Evolutionary conservation across 306 rosid genomes (phyloP).

Genomic region (Gastrolobium villosum): DNA sequence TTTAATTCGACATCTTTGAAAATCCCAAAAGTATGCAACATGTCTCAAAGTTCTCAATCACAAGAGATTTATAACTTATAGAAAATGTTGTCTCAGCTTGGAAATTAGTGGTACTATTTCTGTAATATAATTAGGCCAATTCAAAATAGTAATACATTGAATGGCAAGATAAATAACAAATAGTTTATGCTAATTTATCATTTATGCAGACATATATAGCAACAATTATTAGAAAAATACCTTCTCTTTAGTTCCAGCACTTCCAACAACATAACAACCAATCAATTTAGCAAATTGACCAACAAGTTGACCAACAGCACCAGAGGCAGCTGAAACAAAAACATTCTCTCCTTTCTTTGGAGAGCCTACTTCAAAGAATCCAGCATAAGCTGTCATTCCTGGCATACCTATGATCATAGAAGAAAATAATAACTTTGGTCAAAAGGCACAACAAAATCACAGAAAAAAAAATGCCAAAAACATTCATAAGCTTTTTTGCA

Average conservation of each 20-base stretch:
- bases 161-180: neutral
- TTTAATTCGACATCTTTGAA: neutral
- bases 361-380: slow-evolving; percentile 40
- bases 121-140: neutral
- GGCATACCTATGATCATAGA: slow-evolving; percentile 42
- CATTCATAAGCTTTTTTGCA: neutral
- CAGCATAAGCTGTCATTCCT: slow-evolving; percentile 46
- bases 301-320: slow-evolving; percentile 46
- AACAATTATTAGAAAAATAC: neutral
- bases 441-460: neutral
- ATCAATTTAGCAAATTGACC: slow-evolving; percentile 43
- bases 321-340: slow-evolving; percentile 46
- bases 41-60: neutral
- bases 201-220: neutral
- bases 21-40: neutral
- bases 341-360: slow-evolving; percentile 43
- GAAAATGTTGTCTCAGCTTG: neutral
- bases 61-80: neutral
- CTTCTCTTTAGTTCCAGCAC: slow-evolving; percentile 47
- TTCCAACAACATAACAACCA: slow-evolving; percentile 45
- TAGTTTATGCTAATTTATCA: neutral
- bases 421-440: neutral
- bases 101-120: neutral
- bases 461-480: neutral
- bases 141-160: neutral